Base-by-base conservation (phyloP, 2,329 filamentous ascomycete species). In the Massarina eburnea region DNA sequence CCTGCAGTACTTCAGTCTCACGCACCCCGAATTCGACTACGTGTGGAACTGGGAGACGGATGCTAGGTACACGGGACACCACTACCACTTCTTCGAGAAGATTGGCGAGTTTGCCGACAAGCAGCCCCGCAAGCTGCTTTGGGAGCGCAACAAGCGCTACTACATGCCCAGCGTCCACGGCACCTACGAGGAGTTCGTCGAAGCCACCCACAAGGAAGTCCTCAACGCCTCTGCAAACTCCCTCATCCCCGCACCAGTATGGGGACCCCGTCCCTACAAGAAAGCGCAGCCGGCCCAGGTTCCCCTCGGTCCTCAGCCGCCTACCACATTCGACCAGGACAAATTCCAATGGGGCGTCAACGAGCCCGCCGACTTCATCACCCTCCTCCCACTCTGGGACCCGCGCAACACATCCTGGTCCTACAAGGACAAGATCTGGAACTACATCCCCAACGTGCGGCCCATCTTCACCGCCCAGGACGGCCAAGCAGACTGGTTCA, bases 351-450 rank as follows among this genome's bases (percentile, higher is more conserved):
- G 92, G 91, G 92, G 92, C 24, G 87, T 94, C 1, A 88, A 82
- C 43, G 92, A 96, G 70, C 88, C 95, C 48, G 91, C 92, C 9
- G 92, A 97, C 68, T 81, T 95, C 56, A 92, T 97, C 63, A 89
- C 91, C 0, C 83, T 97, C 50, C 94, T 91, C 63, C 92, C 92
- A 8, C 84, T 97, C 52, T 97, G 92, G 72, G 88, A 97, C 63
- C 91, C 92, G 0, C 85, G 89, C 29, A 84, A 87, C 49, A 96
- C 91, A 1, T 89, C 83, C 0, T 97, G 92, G 92, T 70, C 69
- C 17, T 74, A 72, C 63, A 71, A 72, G 35, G 68, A 76, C 61
- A 75, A 76, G 43, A 75, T 77, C 62, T 77, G 72, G 73, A 76
- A 76, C 59, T 77, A 72, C 65, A 57, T 73, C 30, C 70, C 71